A percentile compares a stretch with the other conserved stretches of the same genome.
phyloP scores from a whole-genome alignment of 257 asterid species.

The Nyctanthes arbortristis region DNA sequence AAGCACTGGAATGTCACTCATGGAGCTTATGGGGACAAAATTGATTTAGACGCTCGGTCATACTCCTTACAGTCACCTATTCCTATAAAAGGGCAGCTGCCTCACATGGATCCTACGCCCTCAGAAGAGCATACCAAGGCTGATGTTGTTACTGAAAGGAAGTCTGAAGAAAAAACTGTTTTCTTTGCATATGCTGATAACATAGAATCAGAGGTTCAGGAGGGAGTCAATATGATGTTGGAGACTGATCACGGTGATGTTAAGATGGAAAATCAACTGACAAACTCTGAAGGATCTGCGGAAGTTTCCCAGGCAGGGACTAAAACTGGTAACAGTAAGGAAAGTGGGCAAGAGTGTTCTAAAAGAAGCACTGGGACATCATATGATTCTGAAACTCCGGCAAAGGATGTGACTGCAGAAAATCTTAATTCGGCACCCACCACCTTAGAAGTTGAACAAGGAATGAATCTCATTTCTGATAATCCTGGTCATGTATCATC shows the following conservation, averaged over 20 bases:
- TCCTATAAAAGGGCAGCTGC: slow-evolving; percentile 28
- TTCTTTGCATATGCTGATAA: slow-evolving; percentile 35
- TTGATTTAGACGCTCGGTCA: slow-evolving; percentile 36
- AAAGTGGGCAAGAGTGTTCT: slow-evolving; percentile 28
- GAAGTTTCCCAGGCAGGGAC: slow-evolving; percentile 60
- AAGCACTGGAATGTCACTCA: slow-evolving; percentile 54
- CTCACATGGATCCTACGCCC: slow-evolving; percentile 24
- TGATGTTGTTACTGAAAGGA: slow-evolving; percentile 37
- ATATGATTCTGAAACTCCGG: slow-evolving; percentile 40
- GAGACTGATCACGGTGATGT: slow-evolving; percentile 38
- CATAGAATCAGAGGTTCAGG: slow-evolving; percentile 44
- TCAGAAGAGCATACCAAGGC: slow-evolving; percentile 29
- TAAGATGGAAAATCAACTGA: slow-evolving; percentile 50
- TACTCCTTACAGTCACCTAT: slow-evolving; percentile 35
- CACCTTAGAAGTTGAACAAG: slow-evolving; percentile 31
- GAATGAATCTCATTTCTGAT: slow-evolving; percentile 31
- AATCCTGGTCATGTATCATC: slow-evolving; percentile 22
- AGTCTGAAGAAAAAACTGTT: slow-evolving; percentile 32
- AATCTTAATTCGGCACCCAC: slow-evolving; percentile 25
- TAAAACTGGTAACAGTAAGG: slow-evolving; percentile 34
- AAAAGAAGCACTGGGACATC: slow-evolving; percentile 34
- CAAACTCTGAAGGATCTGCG: slow-evolving; percentile 75
- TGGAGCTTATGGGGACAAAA: slow-evolving; percentile 46
- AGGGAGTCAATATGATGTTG: slow-evolving; percentile 21
- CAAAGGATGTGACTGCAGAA: slow-evolving; percentile 31